Evolutionary conservation across 108 stramenopile genomes (phyloP), one percentile per base, ranked within the genome.

Genomic region (Nitzschia sp.): DNA sequence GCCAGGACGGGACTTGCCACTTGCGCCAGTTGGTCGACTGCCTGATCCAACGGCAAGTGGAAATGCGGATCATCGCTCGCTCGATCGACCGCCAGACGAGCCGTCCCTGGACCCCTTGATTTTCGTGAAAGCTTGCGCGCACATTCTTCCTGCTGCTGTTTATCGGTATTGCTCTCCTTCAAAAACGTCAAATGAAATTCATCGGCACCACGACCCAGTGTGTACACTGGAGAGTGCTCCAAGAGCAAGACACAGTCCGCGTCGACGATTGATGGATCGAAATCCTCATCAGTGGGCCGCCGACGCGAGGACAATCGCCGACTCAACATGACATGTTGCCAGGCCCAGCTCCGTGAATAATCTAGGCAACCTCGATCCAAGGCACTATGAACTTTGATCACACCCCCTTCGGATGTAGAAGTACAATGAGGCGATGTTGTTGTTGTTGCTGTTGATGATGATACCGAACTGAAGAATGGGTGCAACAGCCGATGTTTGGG

Each of bases 171-270:
- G n/a, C n/a, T n/a, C 3, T 54, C 53, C 2, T 32, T 21, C 57
- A 88, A 64, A 76, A 95, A 92, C 21, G 78, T 80, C 46, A 95
- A 64, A 66, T 93, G 80, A 25, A 72, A 58, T 57, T 89, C 91
- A 52, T 88, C 80, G 4, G 96, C 95, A 11, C 93, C 95, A 52
- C 97, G 78, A 6, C 99, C 99, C 25, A 99, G 78, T 4, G 99
- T 99, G 77, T 98, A 98, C n/a, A 97, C 96, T 16, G 94, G 94
- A 13, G 79, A 38, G 70, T 99, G 99, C 72, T 99, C 97, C 50
- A 98, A 80, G n/a, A 98, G 57, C 4, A 99, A 59, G 16, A 99
- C 68, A 19, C 70, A 72, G 68, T 93, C 89, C 11, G 36, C 45
- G 41, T 87, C 79, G n/a, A n/a, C n/a, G 16, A 45, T 26, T 19